These are phyloP conservation scores for Nicotiana obtusifolia DNA, from an alignment of 257 asterid genomes.

Conservation along the genomic window DNA sequence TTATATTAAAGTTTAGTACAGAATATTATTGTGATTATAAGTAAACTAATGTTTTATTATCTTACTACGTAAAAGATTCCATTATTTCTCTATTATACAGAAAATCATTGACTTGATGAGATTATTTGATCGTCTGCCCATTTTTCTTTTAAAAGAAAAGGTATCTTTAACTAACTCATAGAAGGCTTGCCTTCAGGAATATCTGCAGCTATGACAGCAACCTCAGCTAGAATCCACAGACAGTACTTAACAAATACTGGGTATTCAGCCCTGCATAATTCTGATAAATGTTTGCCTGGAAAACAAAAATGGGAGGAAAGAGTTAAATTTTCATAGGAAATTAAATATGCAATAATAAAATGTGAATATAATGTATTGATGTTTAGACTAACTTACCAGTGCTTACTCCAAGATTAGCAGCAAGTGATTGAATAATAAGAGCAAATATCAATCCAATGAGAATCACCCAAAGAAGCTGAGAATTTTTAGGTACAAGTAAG, in stretches of 20 bases:
- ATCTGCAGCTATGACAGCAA: conserved; percentile 91
- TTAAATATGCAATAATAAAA: not conserved
- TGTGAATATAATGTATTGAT: not conserved
- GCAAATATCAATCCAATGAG: conserved; percentile 86
- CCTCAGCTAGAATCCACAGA: conserved; percentile 80
- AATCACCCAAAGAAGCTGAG: conserved; percentile 82
- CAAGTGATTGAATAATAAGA: conserved; percentile 83
- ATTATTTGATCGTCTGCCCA: not conserved
- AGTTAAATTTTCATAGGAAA: not conserved
- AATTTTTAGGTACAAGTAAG: not conserved
- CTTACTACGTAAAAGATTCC: not conserved
- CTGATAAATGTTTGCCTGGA: conserved; percentile 76
- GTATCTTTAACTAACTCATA: not conserved
- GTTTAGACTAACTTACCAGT: conserved; percentile 41
- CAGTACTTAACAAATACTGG: conserved; percentile 55
- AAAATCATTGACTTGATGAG: not conserved
- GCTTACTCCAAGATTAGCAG: conserved; percentile 93
- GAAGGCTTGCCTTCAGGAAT: conserved; percentile 74
- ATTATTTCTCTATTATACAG: not conserved
- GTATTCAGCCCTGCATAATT: conserved; percentile 75
- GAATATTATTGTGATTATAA: not conserved
- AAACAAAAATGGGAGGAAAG: not conserved
- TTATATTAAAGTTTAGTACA: not conserved
- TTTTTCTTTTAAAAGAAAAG: not conserved
- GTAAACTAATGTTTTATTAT: not conserved